Evolutionary conservation across 1,284 basidiomycete genomes (phyloP).

Genomic region (Malassezia pachydermatis): DNA sequence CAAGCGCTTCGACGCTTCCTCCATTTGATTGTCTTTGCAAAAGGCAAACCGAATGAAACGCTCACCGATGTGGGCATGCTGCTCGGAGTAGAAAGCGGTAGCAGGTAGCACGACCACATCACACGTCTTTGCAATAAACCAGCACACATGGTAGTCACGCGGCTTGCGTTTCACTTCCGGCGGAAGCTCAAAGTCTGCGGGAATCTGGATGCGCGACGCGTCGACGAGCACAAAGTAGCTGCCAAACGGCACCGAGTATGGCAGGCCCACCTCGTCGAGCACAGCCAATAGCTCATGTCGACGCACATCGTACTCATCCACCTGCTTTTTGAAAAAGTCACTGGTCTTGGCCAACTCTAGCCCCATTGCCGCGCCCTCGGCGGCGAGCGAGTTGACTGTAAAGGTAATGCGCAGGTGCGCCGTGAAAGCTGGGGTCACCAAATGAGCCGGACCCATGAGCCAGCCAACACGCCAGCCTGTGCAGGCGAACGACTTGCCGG

Average conservation of each 20-base stretch:
- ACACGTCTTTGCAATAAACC: slow-evolving; percentile 43
- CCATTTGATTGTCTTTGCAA: slow-evolving; percentile 42
- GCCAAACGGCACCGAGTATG: slow-evolving; percentile 54
- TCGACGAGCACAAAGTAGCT: slow-evolving; percentile 55
- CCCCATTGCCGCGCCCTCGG: slow-evolving; percentile 54
- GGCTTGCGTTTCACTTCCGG: slow-evolving; percentile 68
- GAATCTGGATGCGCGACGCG: slow-evolving; percentile 67
- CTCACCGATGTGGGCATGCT: slow-evolving; percentile 24
- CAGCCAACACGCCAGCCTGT: slow-evolving; percentile 98
- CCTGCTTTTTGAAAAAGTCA: slow-evolving; percentile 70
- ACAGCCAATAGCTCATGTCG: slow-evolving; percentile 62
- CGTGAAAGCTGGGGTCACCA: slow-evolving; percentile 75
- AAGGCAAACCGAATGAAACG: slow-evolving; percentile 40
- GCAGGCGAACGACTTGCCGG: slow-evolving; percentile 78
- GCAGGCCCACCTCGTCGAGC: slow-evolving; percentile 74
- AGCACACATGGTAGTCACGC: slow-evolving; percentile 67
- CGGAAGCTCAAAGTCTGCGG: slow-evolving; percentile 73
- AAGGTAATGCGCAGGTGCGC: slow-evolving; percentile 90
- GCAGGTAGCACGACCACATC: slow-evolving; percentile 44
- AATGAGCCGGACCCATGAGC: slow-evolving; percentile 74
- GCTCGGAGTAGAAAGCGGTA: slow-evolving; percentile 39
- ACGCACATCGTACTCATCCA: slow-evolving; percentile 69
- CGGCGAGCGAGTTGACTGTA: slow-evolving; percentile 80
- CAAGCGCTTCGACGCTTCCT: slow-evolving; percentile 29
- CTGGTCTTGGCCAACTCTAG: slow-evolving; percentile 61